Evolutionary conservation across 1,284 basidiomycete species (phyloP).

Genomic region (Waitea zeae): DNA sequence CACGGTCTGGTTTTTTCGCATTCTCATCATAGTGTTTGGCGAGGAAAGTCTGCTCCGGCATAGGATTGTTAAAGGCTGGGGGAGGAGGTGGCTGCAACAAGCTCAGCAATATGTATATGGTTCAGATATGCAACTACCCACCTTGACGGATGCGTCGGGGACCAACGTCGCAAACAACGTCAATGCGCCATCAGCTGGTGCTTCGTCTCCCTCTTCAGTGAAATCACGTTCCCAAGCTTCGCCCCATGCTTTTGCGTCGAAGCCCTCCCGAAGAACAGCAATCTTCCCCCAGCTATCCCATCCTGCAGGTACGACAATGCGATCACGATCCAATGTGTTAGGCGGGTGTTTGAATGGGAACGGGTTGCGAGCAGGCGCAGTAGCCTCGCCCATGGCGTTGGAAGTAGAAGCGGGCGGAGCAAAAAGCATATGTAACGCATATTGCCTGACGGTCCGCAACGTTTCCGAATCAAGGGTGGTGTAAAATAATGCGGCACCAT

Average conservation of each 20-base stretch:
- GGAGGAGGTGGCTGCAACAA: slow-evolving; percentile 36
- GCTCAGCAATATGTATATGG: not conserved
- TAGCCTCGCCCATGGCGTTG: slow-evolving; percentile 25
- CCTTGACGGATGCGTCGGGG: slow-evolving; percentile 56
- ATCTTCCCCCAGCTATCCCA: slow-evolving; percentile 99
- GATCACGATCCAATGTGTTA: slow-evolving; percentile 85
- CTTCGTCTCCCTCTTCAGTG: slow-evolving; percentile 21
- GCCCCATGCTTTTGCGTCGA: slow-evolving; percentile 69
- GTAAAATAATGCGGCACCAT: slow-evolving; percentile 88
- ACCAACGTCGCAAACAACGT: slow-evolving; percentile 45
- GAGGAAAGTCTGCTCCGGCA: slow-evolving; percentile 77
- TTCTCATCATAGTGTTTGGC: slow-evolving; percentile 80
- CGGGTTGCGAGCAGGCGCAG: slow-evolving; percentile 45
- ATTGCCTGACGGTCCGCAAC: slow-evolving; percentile 68
- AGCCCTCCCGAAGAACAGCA: slow-evolving; percentile 76
- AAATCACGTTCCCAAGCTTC: slow-evolving; percentile 72
- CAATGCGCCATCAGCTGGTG: slow-evolving; percentile 30
- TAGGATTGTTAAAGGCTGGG: slow-evolving; percentile 61
- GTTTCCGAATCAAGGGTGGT: slow-evolving; percentile 75
- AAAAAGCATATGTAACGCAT: slow-evolving; percentile 78
- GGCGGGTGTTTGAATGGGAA: slow-evolving; percentile 81
- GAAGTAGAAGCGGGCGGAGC: slow-evolving; percentile 51
- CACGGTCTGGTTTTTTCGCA: slow-evolving; percentile 72
- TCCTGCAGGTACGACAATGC: slow-evolving; percentile 81
- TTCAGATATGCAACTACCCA: slow-evolving; percentile 12